Conservation (phyloP, 306 rosid genomes). For the Quercus rubra region DNA sequence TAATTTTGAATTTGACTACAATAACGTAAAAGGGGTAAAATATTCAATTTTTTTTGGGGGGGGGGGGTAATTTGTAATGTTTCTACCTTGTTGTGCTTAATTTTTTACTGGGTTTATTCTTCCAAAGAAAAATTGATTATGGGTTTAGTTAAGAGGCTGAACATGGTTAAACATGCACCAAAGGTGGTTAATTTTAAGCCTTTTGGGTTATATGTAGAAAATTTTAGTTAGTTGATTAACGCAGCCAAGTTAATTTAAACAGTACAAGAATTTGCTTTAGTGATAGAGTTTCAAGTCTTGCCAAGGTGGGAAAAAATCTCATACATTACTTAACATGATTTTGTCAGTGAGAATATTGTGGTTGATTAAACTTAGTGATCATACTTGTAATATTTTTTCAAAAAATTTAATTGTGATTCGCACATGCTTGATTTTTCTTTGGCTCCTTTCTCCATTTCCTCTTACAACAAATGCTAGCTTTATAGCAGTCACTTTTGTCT, state of each 20-base stretch:
- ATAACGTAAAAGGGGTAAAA: not conserved
- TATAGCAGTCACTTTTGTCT: conserved; percentile 43
- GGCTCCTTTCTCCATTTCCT: not conserved
- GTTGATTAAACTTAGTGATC: not conserved
- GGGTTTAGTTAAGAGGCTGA: not conserved
- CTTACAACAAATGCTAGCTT: conserved; percentile 47
- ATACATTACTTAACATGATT: not conserved
- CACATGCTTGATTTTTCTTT: not conserved
- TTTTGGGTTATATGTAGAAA: not conserved
- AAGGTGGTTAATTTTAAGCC: not conserved
- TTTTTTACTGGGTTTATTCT: too few species aligned
- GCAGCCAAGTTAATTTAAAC: not conserved
- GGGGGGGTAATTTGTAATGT: not conserved
- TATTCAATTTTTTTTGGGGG: not conserved
- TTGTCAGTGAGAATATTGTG: not conserved
- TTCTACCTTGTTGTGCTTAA: not conserved
- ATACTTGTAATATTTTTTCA: not conserved
- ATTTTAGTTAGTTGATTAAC: not conserved
- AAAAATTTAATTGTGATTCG: not conserved
- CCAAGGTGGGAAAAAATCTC: not conserved
- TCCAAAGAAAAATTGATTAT: not conserved
- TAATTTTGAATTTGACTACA: not conserved
- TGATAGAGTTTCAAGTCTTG: not conserved
- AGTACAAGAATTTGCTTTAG: not conserved
- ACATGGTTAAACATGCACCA: not conserved